Percentiles rank a stretch among this genome's conserved stretches.
phyloP scores from a whole-genome alignment of 495 filamentous ascomycete species.

The Penicillium ucsense region DNA sequence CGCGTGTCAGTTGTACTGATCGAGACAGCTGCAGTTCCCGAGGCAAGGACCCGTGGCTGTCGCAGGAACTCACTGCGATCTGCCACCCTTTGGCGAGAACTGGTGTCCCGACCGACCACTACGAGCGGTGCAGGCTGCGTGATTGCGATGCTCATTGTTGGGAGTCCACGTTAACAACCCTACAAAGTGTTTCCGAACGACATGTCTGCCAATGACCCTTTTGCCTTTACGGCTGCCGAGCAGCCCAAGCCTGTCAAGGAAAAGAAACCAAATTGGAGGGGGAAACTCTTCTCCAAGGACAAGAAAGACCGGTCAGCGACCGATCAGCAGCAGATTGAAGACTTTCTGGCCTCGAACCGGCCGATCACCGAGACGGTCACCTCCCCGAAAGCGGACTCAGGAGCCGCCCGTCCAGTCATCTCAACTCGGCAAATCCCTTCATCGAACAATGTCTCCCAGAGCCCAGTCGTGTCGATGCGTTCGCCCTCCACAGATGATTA shows the following conservation, averaged over 20 bases:
- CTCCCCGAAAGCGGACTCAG: constrained; percentile 10
- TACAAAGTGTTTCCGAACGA: constrained; percentile 1
- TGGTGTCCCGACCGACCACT: constrained; percentile 9
- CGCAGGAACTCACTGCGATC: not conserved
- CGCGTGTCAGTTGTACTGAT: not conserved
- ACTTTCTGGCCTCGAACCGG: constrained; percentile 32
- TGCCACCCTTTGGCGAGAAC: constrained; percentile 6
- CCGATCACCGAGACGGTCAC: not conserved
- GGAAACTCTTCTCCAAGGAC: constrained; percentile 40
- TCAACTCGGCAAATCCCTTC: constrained; percentile 17
- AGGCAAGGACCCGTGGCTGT: not conserved
- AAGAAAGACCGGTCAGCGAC: constrained; percentile 22
- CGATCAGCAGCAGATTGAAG: constrained; percentile 35
- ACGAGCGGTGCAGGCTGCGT: not conserved
- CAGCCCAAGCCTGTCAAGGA: constrained; percentile 25
- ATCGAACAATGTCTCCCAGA: constrained; percentile 13
- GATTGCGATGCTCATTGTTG: no score
- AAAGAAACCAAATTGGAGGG: constrained; percentile 37
- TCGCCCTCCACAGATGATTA: constrained; percentile 11
- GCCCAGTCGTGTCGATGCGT: constrained; percentile 1
- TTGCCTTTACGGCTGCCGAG: constrained; percentile 25
- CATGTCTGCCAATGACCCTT: constrained; percentile 36
- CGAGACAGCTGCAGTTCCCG: not conserved
- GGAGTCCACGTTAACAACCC: no score
- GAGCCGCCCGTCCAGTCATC: constrained; percentile 8